Percentiles rank a stretch among this genome's conserved stretches.
Evolutionary conservation across 1,139 yeast genomes (phyloP).

Genomic region (Geotrichum siamense): DNA sequence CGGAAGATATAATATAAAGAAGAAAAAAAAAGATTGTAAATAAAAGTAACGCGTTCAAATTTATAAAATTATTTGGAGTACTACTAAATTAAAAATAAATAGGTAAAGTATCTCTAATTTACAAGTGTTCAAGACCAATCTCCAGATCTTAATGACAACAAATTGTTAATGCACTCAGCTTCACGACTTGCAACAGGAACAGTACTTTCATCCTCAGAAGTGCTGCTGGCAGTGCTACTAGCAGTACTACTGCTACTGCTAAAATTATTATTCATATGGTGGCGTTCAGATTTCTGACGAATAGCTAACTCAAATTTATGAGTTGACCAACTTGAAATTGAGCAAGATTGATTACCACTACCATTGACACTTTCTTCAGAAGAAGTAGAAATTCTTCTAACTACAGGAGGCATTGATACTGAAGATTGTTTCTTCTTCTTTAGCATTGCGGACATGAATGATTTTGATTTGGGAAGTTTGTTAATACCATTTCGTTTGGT

Average conservation of each 20-base stretch:
- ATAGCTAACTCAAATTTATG: slow-evolving; percentile 6
- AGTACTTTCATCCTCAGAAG: neutral
- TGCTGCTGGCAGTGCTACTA: slow-evolving; percentile 6
- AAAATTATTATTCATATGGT: neutral
- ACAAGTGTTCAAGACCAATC: slow-evolving; percentile 11
- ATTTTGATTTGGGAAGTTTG: slow-evolving; percentile 14
- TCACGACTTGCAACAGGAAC: slow-evolving; percentile 12
- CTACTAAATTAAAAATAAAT: neutral
- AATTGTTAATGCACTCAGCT: slow-evolving; percentile 18
- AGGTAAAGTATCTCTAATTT: neutral
- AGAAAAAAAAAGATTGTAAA: too few relatives aligned
- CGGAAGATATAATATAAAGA: too few relatives aligned
- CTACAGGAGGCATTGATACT: neutral
- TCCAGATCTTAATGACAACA: slow-evolving; percentile 15
- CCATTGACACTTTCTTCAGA: neutral
- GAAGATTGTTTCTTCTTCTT: neutral
- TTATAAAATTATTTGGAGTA: too few relatives aligned
- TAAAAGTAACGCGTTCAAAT: too few relatives aligned
- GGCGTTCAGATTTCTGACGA: neutral
- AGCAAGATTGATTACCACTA: neutral
- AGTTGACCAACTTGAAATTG: neutral
- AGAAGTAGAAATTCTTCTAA: neutral
- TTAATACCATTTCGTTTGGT: slow-evolving; percentile 5
- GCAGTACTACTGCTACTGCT: neutral
- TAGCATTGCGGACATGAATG: slow-evolving; percentile 13